A percentile compares a stretch with the other conserved stretches of the same genome.
Evolutionary conservation across 495 filamentous ascomycete genomes (phyloP).

Genomic region (Cetradonia linearis): DNA sequence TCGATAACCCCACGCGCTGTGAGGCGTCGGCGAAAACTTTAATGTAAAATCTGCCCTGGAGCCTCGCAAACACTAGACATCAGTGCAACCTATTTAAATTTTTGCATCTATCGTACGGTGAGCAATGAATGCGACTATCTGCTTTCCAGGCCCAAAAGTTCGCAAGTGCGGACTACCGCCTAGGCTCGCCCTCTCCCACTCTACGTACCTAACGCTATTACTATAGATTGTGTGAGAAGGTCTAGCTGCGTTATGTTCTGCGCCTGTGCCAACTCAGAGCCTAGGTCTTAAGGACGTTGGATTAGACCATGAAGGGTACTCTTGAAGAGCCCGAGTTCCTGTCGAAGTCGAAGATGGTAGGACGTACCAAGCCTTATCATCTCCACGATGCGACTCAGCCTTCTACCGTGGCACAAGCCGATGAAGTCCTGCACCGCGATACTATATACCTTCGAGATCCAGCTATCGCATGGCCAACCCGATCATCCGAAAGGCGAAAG

Average conservation of each 20-base stretch:
- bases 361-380: neutral
- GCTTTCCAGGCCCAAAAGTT: neutral
- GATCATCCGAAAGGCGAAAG: slow-evolving; percentile 19
- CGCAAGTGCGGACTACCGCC: neutral
- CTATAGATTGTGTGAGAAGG: neutral
- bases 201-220: neutral
- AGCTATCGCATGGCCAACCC: slow-evolving; percentile 34
- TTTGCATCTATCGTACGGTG: no score
- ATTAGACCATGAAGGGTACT: neutral
- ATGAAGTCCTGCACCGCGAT: slow-evolving; percentile 36
- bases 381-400: neutral
- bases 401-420: neutral
- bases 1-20: neutral
- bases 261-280: neutral
- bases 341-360: neutral
- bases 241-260: neutral
- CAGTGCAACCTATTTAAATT: no score
- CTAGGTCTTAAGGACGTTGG: neutral
- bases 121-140: neutral
- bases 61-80: no score
- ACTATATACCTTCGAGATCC: slow-evolving; percentile 41
- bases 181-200: neutral
- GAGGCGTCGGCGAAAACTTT: neutral
- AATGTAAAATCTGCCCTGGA: slow-evolving; percentile 1
- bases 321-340: neutral